Percentiles rank a stretch among this genome's conserved stretches.
Conservation (phyloP, 371 early-diverging fungal genomes). For the Mucor mucedo region DNA sequence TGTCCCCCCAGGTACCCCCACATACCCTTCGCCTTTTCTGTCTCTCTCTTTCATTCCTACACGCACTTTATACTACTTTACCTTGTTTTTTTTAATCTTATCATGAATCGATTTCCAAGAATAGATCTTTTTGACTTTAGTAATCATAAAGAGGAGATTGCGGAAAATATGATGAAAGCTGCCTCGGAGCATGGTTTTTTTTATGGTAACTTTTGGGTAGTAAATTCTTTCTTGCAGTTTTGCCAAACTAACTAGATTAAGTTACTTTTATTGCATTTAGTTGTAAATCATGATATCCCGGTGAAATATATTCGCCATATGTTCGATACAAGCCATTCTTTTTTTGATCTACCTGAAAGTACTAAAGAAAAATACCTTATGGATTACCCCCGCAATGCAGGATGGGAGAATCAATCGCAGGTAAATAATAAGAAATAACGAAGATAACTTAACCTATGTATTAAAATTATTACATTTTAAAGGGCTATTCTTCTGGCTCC, state of each 20-base stretch:
- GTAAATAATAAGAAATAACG: conserved; percentile 7
- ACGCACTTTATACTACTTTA: neutral
- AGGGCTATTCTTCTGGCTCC: conserved; percentile 26
- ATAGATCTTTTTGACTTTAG: conserved; percentile 33
- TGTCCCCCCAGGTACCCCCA: conserved; percentile 4
- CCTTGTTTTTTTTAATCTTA: neutral
- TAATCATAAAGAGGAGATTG: conserved; percentile 27
- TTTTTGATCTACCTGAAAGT: conserved; percentile 28
- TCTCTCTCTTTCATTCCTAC: neutral
- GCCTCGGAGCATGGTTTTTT: conserved; percentile 32
- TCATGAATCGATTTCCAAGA: conserved; percentile 17
- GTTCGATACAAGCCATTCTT: conserved; percentile 25
- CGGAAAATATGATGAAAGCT: conserved; percentile 24
- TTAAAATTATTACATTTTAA: neutral
- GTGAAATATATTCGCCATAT: conserved; percentile 19
- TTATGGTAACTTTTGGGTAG: conserved; percentile 20
- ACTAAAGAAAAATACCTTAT: conserved; percentile 25
- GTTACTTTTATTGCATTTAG: neutral
- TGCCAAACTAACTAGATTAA: neutral
- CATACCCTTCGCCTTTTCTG: too few relatives aligned
- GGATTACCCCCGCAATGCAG: conserved; percentile 29
- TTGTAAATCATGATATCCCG: conserved; percentile 27
- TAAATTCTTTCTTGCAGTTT: neutral
- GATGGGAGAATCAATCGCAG: conserved; percentile 34
- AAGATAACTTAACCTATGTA: too few relatives aligned